Conservation (phyloP, 257 asterid genomes). For the Coffea canephora region DNA sequence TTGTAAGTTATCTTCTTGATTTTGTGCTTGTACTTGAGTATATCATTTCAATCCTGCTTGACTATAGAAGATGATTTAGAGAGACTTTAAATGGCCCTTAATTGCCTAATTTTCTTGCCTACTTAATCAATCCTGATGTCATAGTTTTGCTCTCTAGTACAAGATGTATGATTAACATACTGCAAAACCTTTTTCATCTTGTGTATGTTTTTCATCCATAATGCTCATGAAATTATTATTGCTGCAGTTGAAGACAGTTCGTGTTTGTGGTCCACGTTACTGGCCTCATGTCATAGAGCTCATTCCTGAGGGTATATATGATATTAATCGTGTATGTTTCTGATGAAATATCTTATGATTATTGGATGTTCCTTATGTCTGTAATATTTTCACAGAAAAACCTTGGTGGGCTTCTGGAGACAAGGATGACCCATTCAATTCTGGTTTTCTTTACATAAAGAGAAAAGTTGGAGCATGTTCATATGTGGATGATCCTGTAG, state of each 20-base stretch:
- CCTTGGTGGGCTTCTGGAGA: constrained; percentile 94
- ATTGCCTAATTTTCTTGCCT: background rate
- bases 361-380: constrained; percentile 5
- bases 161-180: background rate
- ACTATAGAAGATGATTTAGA: background rate
- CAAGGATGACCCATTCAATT: constrained; percentile 73
- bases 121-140: background rate
- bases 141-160: background rate
- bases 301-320: constrained; percentile 66
- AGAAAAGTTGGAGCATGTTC: constrained; percentile 97
- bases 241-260: constrained; percentile 82
- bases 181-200: background rate
- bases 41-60: background rate
- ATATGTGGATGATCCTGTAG: constrained; percentile 92
- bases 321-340: constrained; percentile 8
- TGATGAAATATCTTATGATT: background rate
- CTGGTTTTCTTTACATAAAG: constrained; percentile 83
- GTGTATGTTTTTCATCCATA: background rate
- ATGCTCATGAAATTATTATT: constrained; percentile 12
- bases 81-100: background rate
- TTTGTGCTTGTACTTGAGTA: constrained; percentile 3
- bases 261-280: constrained; percentile 98
- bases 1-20: constrained; percentile 51
- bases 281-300: constrained; percentile 93
- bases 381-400: constrained; percentile 56